Percentiles rank a stretch among this genome's conserved stretches.
These are phyloP conservation scores for Cyclostephanos invisitatus DNA, from an alignment of 108 stramenopile species.

Conservation along the genomic window DNA sequence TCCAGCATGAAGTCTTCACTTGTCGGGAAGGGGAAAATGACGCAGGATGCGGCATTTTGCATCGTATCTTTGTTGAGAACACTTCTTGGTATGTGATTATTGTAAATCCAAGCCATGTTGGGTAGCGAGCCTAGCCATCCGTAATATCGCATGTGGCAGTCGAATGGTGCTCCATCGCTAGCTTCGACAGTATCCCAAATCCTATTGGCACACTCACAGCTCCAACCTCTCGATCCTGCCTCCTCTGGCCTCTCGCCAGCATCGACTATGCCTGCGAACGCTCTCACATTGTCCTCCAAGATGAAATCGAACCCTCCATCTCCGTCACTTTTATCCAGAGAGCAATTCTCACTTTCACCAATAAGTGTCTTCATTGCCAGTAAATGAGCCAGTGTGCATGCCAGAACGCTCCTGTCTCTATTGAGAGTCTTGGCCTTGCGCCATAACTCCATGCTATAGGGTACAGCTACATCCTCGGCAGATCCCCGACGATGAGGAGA, in stretches of 20 bases:
- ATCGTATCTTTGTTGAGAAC: slow-evolving; percentile 11
- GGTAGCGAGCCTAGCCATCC: slow-evolving; percentile 83
- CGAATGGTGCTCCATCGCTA: slow-evolving; percentile 17
- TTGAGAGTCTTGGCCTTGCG: slow-evolving; percentile 77
- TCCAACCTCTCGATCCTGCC: slow-evolving; percentile 14
- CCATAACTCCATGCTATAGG: slow-evolving; percentile 84
- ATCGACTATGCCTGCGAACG: slow-evolving; percentile 38
- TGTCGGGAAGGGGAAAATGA: slow-evolving; percentile 67
- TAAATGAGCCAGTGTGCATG: slow-evolving; percentile 82
- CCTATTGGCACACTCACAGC: slow-evolving; percentile 58
- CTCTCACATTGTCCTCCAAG: slow-evolving; percentile 86
- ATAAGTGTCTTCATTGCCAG: slow-evolving; percentile 75
- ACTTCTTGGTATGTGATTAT: slow-evolving; percentile 59
- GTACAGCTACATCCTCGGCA: slow-evolving; percentile 53
- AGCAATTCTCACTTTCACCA: neutral
- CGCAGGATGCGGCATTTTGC: slow-evolving; percentile 1
- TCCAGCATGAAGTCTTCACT: slow-evolving; percentile 58
- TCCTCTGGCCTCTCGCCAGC: neutral
- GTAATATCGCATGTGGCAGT: slow-evolving; percentile 77
- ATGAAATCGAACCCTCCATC: slow-evolving; percentile 71
- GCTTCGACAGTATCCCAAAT: slow-evolving; percentile 66
- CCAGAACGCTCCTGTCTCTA: slow-evolving; percentile 79
- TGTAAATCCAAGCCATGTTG: slow-evolving; percentile 75
- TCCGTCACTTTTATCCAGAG: slow-evolving; percentile 1
- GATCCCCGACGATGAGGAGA: slow-evolving; percentile 64